Evolutionary conservation across 2,329 filamentous ascomycete genomes (phyloP), one percentile per base, ranked within the genome.

Genomic region (Aspergillus quadrilineatus): DNA sequence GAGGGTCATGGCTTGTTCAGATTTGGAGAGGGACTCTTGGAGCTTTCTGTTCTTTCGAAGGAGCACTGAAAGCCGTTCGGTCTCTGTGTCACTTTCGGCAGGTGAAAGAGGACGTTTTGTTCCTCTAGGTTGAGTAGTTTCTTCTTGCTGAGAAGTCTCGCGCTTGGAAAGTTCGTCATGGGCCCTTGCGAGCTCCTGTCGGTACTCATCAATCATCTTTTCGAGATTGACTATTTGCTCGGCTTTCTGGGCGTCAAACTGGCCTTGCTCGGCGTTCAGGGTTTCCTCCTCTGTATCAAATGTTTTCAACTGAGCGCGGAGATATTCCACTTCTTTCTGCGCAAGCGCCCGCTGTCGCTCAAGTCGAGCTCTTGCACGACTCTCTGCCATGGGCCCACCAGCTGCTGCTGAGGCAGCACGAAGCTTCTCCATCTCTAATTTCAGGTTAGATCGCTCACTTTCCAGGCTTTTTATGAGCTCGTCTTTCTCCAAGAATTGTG

Each of bases 301-400:
- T 0, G 89, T 88, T 75, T 92, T 92, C 53, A 97, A 82, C 73
- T 99, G 94, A 0, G 91, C 93, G 22, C 94, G 89, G 6, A 99
- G 82, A 70, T 96, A 96, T 64, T 97, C 92, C 0, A 94, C 90
- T 71, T 99, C 95, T 69, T 97, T 97, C 26, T 91, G 82, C 0
- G 92, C 91, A 6, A 99, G 82, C 0, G 83, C 85, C 56, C 90
- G 89, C 70, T 97, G 93, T 57, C 94, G 83, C 66, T 99, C 93
- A 0, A 97, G 77, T 32, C 94, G 85, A 52, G 89, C 78, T 43
- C 86, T 87, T 1, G 84, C 82, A 74, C 92, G 84, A 60, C 70
- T 89, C 66, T 90, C 89, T 14, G 80, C 78, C 17, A 77, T 80
- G 1, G 75, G 68, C 4, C 79, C 75, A 4, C 72, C 78, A n/a